Conservation (phyloP, 2,329 filamentous ascomycete genomes). For the Fusarium caatingaense region DNA sequence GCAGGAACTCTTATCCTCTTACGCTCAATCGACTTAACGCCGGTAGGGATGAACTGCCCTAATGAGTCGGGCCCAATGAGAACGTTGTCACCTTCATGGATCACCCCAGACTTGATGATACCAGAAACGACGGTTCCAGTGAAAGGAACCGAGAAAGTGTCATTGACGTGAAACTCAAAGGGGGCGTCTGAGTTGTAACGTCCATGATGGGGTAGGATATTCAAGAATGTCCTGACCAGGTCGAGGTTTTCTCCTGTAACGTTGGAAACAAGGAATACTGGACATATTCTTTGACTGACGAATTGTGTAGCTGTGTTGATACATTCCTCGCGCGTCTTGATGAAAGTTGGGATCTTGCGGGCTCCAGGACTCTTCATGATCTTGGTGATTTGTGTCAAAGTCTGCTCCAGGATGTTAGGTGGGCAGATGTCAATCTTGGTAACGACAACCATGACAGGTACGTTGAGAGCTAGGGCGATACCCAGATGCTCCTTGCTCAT, state of each 20-base stretch:
- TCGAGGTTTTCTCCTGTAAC: constrained; percentile 94
- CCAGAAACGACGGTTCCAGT: constrained; percentile 96
- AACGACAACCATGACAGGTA: constrained; percentile 96
- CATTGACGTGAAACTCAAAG: constrained; percentile 96
- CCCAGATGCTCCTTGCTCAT: constrained; percentile 99
- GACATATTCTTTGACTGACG: constrained; percentile 93
- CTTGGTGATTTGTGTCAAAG: constrained; percentile 88
- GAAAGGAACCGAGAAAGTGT: constrained; percentile 97
- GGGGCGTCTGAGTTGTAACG: constrained; percentile 89
- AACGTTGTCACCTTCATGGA: constrained; percentile 90
- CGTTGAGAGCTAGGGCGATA: constrained; percentile 92
- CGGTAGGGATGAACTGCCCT: constrained; percentile 88
- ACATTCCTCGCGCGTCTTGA: constrained; percentile 90
- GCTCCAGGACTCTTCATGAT: constrained; percentile 95
- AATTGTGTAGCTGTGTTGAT: constrained; percentile 97
- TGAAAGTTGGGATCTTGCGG: constrained; percentile 94
- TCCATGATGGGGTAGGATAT: constrained; percentile 93
- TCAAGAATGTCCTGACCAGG: constrained; percentile 90
- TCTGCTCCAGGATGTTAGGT: constrained; percentile 93
- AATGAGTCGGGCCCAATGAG: constrained; percentile 90
- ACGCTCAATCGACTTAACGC: constrained; percentile 90
- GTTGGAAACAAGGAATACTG: constrained; percentile 97
- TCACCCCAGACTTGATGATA: constrained; percentile 86
- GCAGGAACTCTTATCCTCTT: constrained; percentile 91
- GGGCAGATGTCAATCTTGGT: constrained; percentile 99